phyloP scores from a whole-genome alignment of 2,329 filamentous ascomycete genomes.

The Fusarium sororula region DNA sequence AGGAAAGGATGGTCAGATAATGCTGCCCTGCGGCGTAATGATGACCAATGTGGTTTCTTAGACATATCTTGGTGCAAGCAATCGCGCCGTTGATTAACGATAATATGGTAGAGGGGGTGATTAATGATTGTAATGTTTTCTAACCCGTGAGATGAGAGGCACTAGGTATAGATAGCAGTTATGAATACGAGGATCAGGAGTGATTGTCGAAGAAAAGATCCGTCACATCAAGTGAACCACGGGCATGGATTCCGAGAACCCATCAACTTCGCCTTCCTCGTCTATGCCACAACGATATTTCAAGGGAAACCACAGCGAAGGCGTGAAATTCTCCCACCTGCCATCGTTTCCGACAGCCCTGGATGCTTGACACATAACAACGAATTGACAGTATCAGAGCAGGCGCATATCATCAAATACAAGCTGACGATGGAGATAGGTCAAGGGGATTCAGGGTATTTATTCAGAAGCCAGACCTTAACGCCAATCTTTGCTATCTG shows the following conservation, averaged over 20 bases:
- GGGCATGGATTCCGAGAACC: too few species aligned
- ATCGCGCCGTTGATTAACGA: background rate
- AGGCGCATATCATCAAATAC: background rate
- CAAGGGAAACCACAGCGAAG: background rate
- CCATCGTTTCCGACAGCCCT: background rate
- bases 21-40: background rate
- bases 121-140: background rate
- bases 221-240: background rate
- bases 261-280: background rate
- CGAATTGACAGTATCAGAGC: background rate
- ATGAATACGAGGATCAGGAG: background rate
- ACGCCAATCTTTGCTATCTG: conserved; percentile 24
- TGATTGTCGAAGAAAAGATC: background rate
- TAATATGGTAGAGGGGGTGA: background rate
- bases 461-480: conserved; percentile 24
- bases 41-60: conserved; percentile 12
- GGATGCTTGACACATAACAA: background rate
- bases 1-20: background rate
- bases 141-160: background rate
- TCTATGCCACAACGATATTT: background rate
- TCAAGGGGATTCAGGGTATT: background rate
- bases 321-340: background rate
- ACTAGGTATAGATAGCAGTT: background rate
- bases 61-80: background rate
- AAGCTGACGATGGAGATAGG: background rate